Evolutionary conservation across 163 green algal genomes (phyloP).

Genomic region (Volvox carteri): DNA sequence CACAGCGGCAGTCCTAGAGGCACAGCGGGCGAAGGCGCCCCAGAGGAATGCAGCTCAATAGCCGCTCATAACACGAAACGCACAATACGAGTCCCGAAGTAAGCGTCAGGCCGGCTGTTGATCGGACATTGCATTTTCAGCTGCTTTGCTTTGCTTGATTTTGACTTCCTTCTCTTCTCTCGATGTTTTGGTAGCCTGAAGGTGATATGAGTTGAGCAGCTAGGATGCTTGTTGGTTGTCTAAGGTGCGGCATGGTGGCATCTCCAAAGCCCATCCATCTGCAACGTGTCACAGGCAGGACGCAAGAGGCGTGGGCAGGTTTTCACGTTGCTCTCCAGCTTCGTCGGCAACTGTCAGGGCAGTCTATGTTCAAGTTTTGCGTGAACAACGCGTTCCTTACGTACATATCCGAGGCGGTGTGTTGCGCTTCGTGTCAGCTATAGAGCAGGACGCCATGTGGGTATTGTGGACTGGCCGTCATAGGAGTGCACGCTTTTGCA

Average conservation of each 20-base stretch:
- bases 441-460: not conserved
- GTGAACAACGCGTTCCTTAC: slow-evolving; percentile 29
- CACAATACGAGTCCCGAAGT: too few relatives aligned
- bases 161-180: not conserved
- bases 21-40: slow-evolving; percentile 1
- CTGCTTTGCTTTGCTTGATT: not conserved
- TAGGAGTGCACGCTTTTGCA: not conserved
- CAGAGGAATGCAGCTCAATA: slow-evolving; percentile 3
- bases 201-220: not conserved
- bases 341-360: slow-evolving; percentile 1
- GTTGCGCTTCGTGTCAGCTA: not conserved
- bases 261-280: not conserved
- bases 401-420: slow-evolving; percentile 18
- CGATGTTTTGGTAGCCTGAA: not conserved
- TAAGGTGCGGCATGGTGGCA: not conserved
- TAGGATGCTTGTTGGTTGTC: not conserved
- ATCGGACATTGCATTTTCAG: not conserved
- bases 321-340: slow-evolving; percentile 15
- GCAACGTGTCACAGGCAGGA: slow-evolving; percentile 2
- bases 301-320: slow-evolving; percentile 12
- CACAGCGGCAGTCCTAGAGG: not conserved
- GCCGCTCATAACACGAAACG: too few relatives aligned
- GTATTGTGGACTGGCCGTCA: not conserved
- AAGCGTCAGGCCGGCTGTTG: too few relatives aligned
- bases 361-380: slow-evolving; percentile 1